Evolutionary conservation across 2,329 filamentous ascomycete species (phyloP), one percentile per base, ranked within the genome.

Genomic region (Fusarium torreyae): DNA sequence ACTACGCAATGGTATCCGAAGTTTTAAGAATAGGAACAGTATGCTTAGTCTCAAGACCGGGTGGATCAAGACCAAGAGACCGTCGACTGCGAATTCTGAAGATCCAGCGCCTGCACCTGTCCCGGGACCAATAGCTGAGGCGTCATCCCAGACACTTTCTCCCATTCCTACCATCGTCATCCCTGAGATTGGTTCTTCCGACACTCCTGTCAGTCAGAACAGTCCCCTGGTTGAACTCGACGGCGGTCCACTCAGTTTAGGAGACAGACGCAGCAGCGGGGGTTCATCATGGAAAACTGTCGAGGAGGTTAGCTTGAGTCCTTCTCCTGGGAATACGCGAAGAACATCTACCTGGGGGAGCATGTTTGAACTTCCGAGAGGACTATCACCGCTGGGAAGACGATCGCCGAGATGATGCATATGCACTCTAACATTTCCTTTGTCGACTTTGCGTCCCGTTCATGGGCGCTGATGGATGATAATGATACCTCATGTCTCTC

Each of bases 21-120:
- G 65, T 31, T 52, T 76, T 2, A 74, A 70, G 13, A 62, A 56
- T 10, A 50, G 61, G 5, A 71, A 74, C 5, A 75, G 74, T 33
- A 58, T 77, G 53, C 67, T 70, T 1, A 72, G 71, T 26, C 57
- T 78, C 2, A 71, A 71, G 0, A 54, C 72, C n/a, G 70, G 67
- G 22, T 78, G 77, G 76, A 70, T 74, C 26, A 71, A 73, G 15
- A 64, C 67, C n/a, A 76, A 70, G 46, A 61, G 56, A 0, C 40
- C 48, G 3, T 40, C 48, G 3, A 56, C 59, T 2, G 45, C 48
- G 11, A 53, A 20, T 9, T 55, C 51, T 8, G 57, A 52, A 1
- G 45, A 33, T 26, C 52, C 9, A 24, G 26, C 18, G 5, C 34
- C 57, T 33, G 43, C 20, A n/a, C 24, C 54, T 4, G 38, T 63